Percentiles rank a stretch among this genome's conserved stretches.
Conservation (phyloP, 164 flowering plant species). For the Stephania yunnanensis region DNA sequence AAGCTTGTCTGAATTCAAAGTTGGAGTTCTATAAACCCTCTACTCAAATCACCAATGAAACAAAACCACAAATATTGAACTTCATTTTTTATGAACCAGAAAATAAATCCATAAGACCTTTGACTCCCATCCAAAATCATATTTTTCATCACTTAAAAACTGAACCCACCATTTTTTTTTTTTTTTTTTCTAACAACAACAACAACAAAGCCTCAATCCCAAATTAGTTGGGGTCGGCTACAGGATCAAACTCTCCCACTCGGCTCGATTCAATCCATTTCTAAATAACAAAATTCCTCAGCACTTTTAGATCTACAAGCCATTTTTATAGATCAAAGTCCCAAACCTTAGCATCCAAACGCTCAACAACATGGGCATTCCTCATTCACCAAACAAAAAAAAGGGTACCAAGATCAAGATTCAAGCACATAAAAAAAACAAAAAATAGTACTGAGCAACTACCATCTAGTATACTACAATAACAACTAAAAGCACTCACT, state of each 20-base stretch:
- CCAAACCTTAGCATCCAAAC: slow-evolving; percentile 1
- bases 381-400: neutral
- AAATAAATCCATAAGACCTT: neutral
- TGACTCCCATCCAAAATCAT: no score
- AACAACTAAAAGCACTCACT: slow-evolving; percentile 21
- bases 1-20: neutral
- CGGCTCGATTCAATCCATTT: no score
- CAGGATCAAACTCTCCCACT: no score
- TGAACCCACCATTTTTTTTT: neutral
- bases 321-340: neutral
- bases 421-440: no score
- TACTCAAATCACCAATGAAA: neutral
- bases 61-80: neutral
- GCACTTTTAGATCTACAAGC: neutral
- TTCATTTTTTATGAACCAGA: neutral
- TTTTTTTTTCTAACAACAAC: no score
- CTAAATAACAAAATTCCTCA: neutral
- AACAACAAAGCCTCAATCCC: no score
- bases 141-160: neutral
- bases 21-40: neutral
- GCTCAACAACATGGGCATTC: neutral
- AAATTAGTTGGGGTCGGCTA: no score
- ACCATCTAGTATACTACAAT: no score
- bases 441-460: no score
- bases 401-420: no score